Evolutionary conservation across 1,284 basidiomycete genomes (phyloP), one percentile per base, ranked within the genome.

Genomic region (Sutorius eximius): DNA sequence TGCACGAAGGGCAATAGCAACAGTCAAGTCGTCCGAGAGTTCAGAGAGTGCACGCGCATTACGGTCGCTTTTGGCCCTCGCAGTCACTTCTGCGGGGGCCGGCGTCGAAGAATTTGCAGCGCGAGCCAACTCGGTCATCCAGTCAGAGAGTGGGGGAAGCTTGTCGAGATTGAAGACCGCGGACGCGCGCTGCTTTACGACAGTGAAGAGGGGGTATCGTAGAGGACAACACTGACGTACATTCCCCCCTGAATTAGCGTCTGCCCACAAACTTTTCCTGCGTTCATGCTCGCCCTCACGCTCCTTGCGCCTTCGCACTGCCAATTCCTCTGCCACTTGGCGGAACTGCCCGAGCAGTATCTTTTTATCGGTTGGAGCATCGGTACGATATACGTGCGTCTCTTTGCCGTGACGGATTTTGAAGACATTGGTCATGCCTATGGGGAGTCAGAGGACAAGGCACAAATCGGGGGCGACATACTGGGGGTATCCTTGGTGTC

Each of bases 381-480:
- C 89, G 1, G 93, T 92, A 34, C 94, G 84, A 71, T 94, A 98
- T 10, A 99, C 94, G 68, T 93, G 89, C 2, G 89, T 92, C 74
- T 98, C 96, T 71, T 96, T 96, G 9, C 90, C 89, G 51, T 95
- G 85, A 61, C 91, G 85, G 63, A 99, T 87, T 78, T 98, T 98
- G 81, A 99, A 90, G 1, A 97, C 95, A 66, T 98, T 97, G 16
- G 87, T 92, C 76, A 98, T 86, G 50, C 86, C 95, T 94, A 58
- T 6, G 47, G 51, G 34, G 32, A 40, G 22, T 56, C 24, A 59
- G 57, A 34, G 29, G 36, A 45, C 20, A 43, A 33, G 41, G 45
- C 10, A 10, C 52, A 7, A 34, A 16, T 41, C 4, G 50, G 45
- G 46, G 20, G 38, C 20, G 18, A 75, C 87, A 61, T 60, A 93